These are phyloP conservation scores for Jacaranda copaia DNA, from an alignment of 257 asterid genomes.

Conservation along the genomic window DNA sequence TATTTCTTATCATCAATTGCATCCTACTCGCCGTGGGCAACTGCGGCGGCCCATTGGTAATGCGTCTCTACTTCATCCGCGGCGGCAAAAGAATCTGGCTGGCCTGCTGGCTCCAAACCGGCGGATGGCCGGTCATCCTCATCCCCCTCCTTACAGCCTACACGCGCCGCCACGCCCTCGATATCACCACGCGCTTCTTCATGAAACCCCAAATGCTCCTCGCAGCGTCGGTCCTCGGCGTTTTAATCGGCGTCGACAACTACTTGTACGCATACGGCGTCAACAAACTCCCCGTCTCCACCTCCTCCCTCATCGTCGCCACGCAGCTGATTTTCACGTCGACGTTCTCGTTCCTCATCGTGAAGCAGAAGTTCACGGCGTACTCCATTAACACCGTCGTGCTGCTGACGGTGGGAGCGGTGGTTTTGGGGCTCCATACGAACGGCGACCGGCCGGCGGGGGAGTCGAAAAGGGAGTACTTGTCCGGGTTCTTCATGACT, in stretches of 20 bases:
- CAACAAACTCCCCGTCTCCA: slow-evolving; percentile 50
- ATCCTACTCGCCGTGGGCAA: slow-evolving; percentile 42
- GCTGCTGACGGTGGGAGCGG: slow-evolving; percentile 53
- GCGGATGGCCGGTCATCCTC: slow-evolving; percentile 45
- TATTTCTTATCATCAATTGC: slow-evolving; percentile 29
- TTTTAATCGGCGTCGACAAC: slow-evolving; percentile 43
- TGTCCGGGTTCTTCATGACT: slow-evolving; percentile 51
- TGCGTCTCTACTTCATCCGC: slow-evolving; percentile 54
- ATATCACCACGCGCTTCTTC: neutral
- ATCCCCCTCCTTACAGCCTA: slow-evolving; percentile 39
- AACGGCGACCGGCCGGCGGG: slow-evolving; percentile 54
- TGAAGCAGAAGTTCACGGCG: slow-evolving; percentile 52
- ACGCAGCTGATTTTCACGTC: slow-evolving; percentile 59
- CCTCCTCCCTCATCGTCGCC: slow-evolving; percentile 46
- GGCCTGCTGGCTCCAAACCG: slow-evolving; percentile 45
- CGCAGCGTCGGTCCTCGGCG: slow-evolving; percentile 40
- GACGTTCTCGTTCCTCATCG: slow-evolving; percentile 43
- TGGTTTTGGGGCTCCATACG: slow-evolving; percentile 50
- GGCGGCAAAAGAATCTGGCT: slow-evolving; percentile 50
- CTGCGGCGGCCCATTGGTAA: slow-evolving; percentile 48
- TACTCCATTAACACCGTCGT: slow-evolving; percentile 51
- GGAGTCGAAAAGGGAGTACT: slow-evolving; percentile 42
- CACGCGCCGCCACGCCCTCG: slow-evolving; percentile 25
- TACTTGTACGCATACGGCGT: slow-evolving; percentile 49
- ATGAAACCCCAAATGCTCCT: slow-evolving; percentile 36